A percentile compares a stretch with the other conserved stretches of the same genome.
phyloP scores from a whole-genome alignment of 1,284 basidiomycete species.

The Xerocomus cyaneibrunnescens region DNA sequence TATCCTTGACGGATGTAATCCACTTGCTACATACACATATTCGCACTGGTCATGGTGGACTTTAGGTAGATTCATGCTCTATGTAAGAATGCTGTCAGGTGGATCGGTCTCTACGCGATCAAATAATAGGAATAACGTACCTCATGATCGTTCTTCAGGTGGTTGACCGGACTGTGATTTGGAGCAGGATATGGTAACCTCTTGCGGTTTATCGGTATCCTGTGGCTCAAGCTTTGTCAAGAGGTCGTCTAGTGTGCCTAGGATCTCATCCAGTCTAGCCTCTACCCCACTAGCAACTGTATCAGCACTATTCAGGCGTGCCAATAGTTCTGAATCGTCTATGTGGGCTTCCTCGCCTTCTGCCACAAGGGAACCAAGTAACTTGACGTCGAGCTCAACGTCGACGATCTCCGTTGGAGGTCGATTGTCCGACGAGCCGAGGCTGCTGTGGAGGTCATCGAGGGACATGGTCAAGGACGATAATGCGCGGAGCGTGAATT shows the following conservation, averaged over 20 bases:
- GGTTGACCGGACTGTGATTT: background rate
- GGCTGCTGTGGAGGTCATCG: constrained; percentile 13
- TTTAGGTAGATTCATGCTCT: constrained; percentile 19
- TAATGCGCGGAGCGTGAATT: constrained; percentile 23
- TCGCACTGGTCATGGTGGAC: constrained; percentile 6
- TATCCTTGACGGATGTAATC: constrained; percentile 27
- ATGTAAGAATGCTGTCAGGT: constrained; percentile 1
- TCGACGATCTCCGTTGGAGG: constrained; percentile 1
- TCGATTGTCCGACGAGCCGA: background rate
- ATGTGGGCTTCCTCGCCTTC: constrained; percentile 35
- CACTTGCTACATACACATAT: constrained; percentile 13
- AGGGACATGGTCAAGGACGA: constrained; percentile 24
- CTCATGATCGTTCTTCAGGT: constrained; percentile 8
- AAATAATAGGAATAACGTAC: constrained; percentile 11
- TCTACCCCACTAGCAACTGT: constrained; percentile 58
- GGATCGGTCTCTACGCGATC: background rate
- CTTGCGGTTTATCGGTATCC: constrained; percentile 1
- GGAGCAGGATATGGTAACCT: background rate
- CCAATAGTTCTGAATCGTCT: constrained; percentile 47
- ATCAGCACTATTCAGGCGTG: constrained; percentile 52
- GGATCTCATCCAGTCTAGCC: constrained; percentile 52
- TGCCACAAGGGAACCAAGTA: constrained; percentile 38
- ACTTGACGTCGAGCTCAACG: constrained; percentile 38
- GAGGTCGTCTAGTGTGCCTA: constrained; percentile 55
- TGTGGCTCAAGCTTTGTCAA: constrained; percentile 44